Base-by-base conservation (phyloP, 345 rosid genomes). In the Sonneratia alba region DNA sequence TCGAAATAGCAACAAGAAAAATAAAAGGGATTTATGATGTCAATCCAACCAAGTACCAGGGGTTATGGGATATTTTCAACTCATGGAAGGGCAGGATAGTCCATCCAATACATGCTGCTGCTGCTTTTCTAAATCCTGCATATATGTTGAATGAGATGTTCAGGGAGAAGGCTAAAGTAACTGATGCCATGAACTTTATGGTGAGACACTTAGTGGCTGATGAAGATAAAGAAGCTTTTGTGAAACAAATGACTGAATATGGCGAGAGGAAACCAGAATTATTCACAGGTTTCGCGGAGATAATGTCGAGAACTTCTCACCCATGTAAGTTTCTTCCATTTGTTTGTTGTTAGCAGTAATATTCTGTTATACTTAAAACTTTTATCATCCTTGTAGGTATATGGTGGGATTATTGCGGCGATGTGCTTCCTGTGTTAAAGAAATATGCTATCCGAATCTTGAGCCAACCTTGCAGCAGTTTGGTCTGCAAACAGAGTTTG, bases 381-480 rank as follows among this genome's bases (percentile, higher is more conserved):
- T 6, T 6, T 67, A 3, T 42, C 18, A 6, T 5, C 3, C 7
- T 21, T 43, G 48, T 43, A 49, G 71, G 71, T 34, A 6, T 48
- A 24, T 69, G 71, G 71, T 69, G 61, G 71, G 40, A 47, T 16
- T 32, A 22, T 4, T 68, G 16, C 19, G 62, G 71, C 9, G 1
- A 12, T 14, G 12, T 24, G 3, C 36, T 69, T 27, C 59, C 71
- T 3, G 16, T 51, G 15, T 22, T 69, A 10, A 32, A 18, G 22
- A 69, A 69, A 36, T 69, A 69, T 65, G 57, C 70, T 5, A 16
- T 66, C 49, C 27, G 49, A 48, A 65, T 73, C 27, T 11, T 63
- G 40, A 63, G 63, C 19, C 73, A 73, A 40, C 75, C 69, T 21
- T 73, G 69, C n/a, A 27, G 70, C 16, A 62, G 15, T 38, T 73